Base-by-base conservation (phyloP, 495 filamentous ascomycete species). In the Neurospora hispaniola region DNA sequence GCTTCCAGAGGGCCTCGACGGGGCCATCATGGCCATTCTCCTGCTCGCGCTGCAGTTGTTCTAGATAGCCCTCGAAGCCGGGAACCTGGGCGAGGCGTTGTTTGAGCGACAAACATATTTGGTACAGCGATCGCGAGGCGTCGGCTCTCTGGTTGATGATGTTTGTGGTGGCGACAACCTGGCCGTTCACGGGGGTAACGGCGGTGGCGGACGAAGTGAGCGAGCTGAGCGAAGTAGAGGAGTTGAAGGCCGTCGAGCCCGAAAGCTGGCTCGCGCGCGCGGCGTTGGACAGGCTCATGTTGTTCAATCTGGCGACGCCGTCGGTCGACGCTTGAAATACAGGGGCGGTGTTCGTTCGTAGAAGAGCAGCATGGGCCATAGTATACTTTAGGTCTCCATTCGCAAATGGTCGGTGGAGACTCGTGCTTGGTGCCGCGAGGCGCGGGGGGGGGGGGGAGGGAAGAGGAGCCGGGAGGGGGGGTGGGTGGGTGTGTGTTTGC, bases 61-160 rank as follows among this genome's bases (percentile, higher is more conserved):
- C 85, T 71, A 97, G 79, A 77, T 91, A 90, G 11, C 81, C 80
- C 73, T 94, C 90, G 79, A 98, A 98, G 31, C 86, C 90, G 3
- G 94, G 94, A 27, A 99, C 93, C 75, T 90, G 89, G 43, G 89
- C 88, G 71, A 99, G 84, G 72, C 96, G 88, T 80, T 89, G 88
- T 81, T 91, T 91, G 69, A 98, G 84, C 72, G 90, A 89, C 71
- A 96, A 87, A 81, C 96, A 98, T 80, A 94, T 97, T 81, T 98
- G 96, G 78, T 96, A 99, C 41, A 99, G 89, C 27, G 94, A 97
- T 66, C 89, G 87, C 71, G 91, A 90, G 75, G 93, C 91, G 79
- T 96, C 94, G 80, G 94, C 96, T 73, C 88, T 90, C 78, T 92
- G 91, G 81, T 98, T 99, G 85, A 98, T 96, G 81, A 99, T 96